phyloP scores from a whole-genome alignment of 306 rosid species.

The Comarum palustre region DNA sequence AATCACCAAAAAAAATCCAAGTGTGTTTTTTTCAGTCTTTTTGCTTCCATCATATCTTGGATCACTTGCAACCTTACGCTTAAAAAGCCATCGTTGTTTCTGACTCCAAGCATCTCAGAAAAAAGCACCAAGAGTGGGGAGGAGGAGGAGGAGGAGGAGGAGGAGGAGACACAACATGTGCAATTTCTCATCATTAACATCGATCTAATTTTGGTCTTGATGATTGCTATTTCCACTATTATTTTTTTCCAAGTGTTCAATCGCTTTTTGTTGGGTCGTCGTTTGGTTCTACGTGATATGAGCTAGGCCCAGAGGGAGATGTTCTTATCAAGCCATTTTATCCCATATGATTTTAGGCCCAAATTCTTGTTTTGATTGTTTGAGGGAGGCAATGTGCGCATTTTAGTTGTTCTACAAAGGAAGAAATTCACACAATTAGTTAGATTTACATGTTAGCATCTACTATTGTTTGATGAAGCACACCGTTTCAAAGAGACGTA shows the following conservation, averaged over 20 bases:
- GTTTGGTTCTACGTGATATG: not conserved
- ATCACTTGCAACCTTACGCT: constrained; percentile 23
- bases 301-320: not conserved
- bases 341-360: not conserved
- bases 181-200: constrained; percentile 26
- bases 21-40: constrained; percentile 13
- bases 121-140: constrained; percentile 20
- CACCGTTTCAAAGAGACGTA: too few relatives aligned
- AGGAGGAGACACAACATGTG: constrained; percentile 45
- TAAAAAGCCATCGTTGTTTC: constrained; percentile 13
- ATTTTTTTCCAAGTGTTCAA: not conserved
- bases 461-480: too few relatives aligned
- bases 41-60: constrained; percentile 25
- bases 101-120: constrained; percentile 18
- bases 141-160: too few relatives aligned
- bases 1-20: constrained; percentile 26
- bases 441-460: not conserved
- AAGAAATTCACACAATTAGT: not conserved
- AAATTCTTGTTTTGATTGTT: not conserved
- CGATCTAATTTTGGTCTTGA: constrained; percentile 22
- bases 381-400: not conserved
- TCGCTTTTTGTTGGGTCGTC: not conserved
- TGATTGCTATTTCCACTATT: not conserved
- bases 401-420: not conserved
- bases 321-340: not conserved